These are phyloP conservation scores for Aspergillus funiculosus DNA, from an alignment of 495 filamentous ascomycete genomes.

Conservation along the genomic window DNA sequence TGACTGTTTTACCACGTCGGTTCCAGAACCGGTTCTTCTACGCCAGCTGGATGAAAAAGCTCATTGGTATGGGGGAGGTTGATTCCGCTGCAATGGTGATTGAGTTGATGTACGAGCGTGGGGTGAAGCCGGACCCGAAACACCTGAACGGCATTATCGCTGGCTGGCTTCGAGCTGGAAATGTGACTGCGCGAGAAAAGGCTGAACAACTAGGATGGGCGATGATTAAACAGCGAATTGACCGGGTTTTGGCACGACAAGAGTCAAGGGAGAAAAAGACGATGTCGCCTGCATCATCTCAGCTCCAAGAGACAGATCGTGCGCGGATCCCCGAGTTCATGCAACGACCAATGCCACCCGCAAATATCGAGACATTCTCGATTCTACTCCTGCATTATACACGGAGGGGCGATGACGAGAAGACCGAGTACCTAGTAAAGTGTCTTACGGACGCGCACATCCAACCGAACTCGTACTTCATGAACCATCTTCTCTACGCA, in stretches of 20 bases:
- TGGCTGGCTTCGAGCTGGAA: slow-evolving; percentile 62
- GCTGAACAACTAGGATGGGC: slow-evolving; percentile 69
- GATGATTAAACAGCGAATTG: slow-evolving; percentile 65
- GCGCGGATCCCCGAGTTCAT: slow-evolving; percentile 32
- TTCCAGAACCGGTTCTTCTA: slow-evolving; percentile 75
- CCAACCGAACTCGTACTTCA: slow-evolving; percentile 59
- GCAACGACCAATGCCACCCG: slow-evolving; percentile 45
- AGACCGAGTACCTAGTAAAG: slow-evolving; percentile 52
- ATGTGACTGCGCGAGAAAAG: slow-evolving; percentile 45
- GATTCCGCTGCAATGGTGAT: slow-evolving; percentile 64
- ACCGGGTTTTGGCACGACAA: slow-evolving; percentile 47
- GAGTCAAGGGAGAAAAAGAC: slow-evolving; percentile 11
- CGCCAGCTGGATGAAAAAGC: slow-evolving; percentile 74
- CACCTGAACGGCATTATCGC: slow-evolving; percentile 73
- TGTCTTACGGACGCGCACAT: slow-evolving; percentile 55
- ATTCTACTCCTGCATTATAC: slow-evolving; percentile 68
- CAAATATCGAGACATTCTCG: slow-evolving; percentile 70
- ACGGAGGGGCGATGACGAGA: slow-evolving; percentile 49
- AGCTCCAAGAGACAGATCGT: slow-evolving; percentile 14
- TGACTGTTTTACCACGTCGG: slow-evolving; percentile 51
- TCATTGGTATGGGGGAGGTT: slow-evolving; percentile 65
- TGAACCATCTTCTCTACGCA: slow-evolving; percentile 68
- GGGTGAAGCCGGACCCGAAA: slow-evolving; percentile 57
- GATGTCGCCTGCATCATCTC: slow-evolving; percentile 15
- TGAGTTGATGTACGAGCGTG: slow-evolving; percentile 59